phyloP scores from a whole-genome alignment of 768 basidiomycete genomes.

The Calocybe cyanea region DNA sequence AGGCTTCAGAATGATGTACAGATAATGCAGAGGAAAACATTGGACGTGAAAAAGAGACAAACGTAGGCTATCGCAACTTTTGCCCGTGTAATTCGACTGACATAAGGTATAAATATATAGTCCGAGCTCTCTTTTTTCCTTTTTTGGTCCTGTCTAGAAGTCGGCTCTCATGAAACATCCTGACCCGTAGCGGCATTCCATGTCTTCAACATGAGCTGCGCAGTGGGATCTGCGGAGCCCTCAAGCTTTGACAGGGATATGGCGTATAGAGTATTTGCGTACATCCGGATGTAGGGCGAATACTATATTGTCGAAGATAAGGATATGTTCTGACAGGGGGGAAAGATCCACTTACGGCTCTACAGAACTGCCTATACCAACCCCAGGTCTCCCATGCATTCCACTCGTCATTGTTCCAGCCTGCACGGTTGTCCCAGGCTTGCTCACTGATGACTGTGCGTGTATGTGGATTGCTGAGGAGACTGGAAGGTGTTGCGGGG shows the following conservation, averaged over 20 bases:
- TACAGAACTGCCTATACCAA: constrained; percentile 88
- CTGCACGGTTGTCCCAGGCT: constrained; percentile 66
- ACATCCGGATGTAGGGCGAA: constrained; percentile 73
- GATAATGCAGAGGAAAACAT: too few relatives aligned
- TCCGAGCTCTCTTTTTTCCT: not conserved
- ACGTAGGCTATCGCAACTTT: too few relatives aligned
- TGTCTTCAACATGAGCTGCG: constrained; percentile 55
- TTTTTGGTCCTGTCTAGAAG: not conserved
- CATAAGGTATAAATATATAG: not conserved
- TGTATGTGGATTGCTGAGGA: constrained; percentile 47
- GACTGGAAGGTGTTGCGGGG: constrained; percentile 26
- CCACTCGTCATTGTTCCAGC: constrained; percentile 77
- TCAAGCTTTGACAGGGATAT: constrained; percentile 68
- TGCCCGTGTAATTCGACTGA: too few relatives aligned
- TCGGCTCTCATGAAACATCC: constrained; percentile 21
- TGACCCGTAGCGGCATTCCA: constrained; percentile 73
- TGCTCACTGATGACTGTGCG: constrained; percentile 57
- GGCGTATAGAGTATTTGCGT: constrained; percentile 63
- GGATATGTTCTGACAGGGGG: not conserved
- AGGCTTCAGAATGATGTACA: too few relatives aligned
- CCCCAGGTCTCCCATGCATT: constrained; percentile 85
- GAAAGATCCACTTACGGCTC: constrained; percentile 51
- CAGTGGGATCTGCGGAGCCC: constrained; percentile 51
- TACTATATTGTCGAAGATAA: constrained; percentile 44
- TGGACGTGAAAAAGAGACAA: too few relatives aligned